phyloP scores from a whole-genome alignment of 179 eudicot genomes.

The Pouteria campechiana region DNA sequence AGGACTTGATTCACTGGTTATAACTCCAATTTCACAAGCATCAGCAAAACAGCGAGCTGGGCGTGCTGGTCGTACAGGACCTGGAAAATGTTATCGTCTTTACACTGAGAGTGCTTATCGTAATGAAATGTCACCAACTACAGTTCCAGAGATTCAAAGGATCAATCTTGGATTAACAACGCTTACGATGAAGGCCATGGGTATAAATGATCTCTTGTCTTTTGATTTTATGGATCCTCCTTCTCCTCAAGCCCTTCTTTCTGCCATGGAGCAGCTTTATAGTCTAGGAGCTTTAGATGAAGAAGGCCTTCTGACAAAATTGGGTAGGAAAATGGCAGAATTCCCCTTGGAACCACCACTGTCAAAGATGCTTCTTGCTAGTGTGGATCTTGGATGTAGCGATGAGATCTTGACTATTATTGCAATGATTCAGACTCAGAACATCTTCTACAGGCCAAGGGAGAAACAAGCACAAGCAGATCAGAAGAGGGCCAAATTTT shows the following conservation, averaged over 20 bases:
- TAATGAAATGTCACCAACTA: slow-evolving; percentile 90
- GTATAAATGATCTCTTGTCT: slow-evolving; percentile 76
- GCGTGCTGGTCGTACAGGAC: slow-evolving; percentile 96
- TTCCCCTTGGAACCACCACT: slow-evolving; percentile 91
- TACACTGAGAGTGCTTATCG: slow-evolving; percentile 97
- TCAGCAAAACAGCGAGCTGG: slow-evolving; percentile 96
- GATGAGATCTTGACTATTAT: slow-evolving; percentile 91
- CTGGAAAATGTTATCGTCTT: slow-evolving; percentile 90
- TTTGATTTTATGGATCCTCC: slow-evolving; percentile 99
- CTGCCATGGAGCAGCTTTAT: slow-evolving; percentile 90
- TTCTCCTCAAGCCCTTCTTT: slow-evolving; percentile 87
- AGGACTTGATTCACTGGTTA: slow-evolving; percentile 77
- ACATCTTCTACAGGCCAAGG: slow-evolving; percentile 82
- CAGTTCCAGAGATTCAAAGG: slow-evolving; percentile 90
- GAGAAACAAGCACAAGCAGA: slow-evolving; percentile 99
- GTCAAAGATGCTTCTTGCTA: slow-evolving; percentile 91
- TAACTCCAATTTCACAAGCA: slow-evolving; percentile 94
- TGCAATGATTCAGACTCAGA: slow-evolving; percentile 95
- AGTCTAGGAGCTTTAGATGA: slow-evolving; percentile 90
- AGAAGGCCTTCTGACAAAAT: slow-evolving; percentile 88
- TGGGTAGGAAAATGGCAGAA: slow-evolving; percentile 93
- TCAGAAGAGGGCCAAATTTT: slow-evolving; percentile 87
- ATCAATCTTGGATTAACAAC: slow-evolving; percentile 73
- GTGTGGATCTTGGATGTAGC: slow-evolving; percentile 93
- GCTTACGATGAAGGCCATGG: slow-evolving; percentile 87